Percentiles rank a stretch among this genome's conserved stretches.
These are phyloP conservation scores for Theileria parva DNA, from an alignment of 169 alveolate species.

Conservation along the genomic window DNA sequence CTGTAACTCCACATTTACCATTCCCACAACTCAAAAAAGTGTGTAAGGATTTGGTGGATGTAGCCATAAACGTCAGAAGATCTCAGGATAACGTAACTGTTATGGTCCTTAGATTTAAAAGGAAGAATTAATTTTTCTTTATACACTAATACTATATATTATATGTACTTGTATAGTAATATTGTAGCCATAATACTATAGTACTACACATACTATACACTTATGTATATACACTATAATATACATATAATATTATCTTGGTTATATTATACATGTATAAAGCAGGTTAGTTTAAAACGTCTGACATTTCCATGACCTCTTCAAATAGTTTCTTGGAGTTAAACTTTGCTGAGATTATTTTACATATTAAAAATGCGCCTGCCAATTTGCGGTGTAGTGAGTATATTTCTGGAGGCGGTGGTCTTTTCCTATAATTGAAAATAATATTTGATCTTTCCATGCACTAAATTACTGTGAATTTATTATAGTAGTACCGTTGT, in stretches of 20 bases:
- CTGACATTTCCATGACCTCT: slow-evolving; percentile 26
- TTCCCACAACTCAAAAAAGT: slow-evolving; percentile 54
- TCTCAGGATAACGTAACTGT: slow-evolving; percentile 74
- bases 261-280: not conserved
- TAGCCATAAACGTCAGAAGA: slow-evolving; percentile 68
- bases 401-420: slow-evolving; percentile 91
- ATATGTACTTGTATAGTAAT: too few relatives aligned
- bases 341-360: slow-evolving; percentile 75
- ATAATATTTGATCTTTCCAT: slow-evolving; percentile 75
- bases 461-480: slow-evolving; percentile 47
- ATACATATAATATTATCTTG: not conserved
- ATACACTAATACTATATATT: not conserved
- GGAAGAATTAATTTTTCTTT: slow-evolving; percentile 2
- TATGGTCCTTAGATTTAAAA: slow-evolving; percentile 35
- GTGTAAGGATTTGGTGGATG: slow-evolving; percentile 76
- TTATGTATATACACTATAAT: not conserved
- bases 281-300: slow-evolving; percentile 7
- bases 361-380: slow-evolving; percentile 84
- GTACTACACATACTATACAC: not conserved
- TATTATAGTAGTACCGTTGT: slow-evolving; percentile 34
- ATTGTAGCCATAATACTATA: too few relatives aligned
- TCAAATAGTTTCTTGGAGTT: slow-evolving; percentile 68
- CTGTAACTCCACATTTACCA: slow-evolving; percentile 56
- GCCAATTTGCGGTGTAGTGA: slow-evolving; percentile 89
- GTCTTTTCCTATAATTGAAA: slow-evolving; percentile 80